phyloP scores from a whole-genome alignment of 192 early-diverging fungal species.

The Coemansia sp. region DNA sequence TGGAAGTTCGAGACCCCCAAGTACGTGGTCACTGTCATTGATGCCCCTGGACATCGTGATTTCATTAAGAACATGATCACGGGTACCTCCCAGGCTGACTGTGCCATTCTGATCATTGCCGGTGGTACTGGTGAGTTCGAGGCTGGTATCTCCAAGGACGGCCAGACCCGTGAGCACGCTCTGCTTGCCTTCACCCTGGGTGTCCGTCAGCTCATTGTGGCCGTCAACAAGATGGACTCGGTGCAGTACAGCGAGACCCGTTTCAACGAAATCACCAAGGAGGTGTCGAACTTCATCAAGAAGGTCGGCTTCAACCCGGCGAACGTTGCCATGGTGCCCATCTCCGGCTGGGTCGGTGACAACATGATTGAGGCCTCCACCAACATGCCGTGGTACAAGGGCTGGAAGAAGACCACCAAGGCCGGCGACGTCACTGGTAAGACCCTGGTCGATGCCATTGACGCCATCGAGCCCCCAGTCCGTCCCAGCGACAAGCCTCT shows the following conservation, averaged over 20 bases:
- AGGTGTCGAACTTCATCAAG: slow-evolving; percentile 93
- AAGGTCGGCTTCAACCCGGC: slow-evolving; percentile 95
- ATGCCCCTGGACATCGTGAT: slow-evolving; percentile 99
- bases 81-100: slow-evolving; percentile 98
- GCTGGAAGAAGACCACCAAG: slow-evolving; percentile 92
- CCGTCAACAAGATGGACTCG: slow-evolving; percentile 99
- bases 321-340: slow-evolving; percentile 92
- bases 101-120: slow-evolving; percentile 94
- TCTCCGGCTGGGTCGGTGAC: slow-evolving; percentile 98
- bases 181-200: slow-evolving; percentile 97
- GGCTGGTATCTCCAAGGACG: slow-evolving; percentile 99
- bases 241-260: slow-evolving; percentile 92
- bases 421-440: slow-evolving; percentile 61
- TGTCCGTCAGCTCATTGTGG: slow-evolving; percentile 97
- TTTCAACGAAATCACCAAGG: slow-evolving; percentile 95
- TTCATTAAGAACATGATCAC: slow-evolving; percentile 99
- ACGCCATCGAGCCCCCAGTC: slow-evolving; percentile 87
- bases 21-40: slow-evolving; percentile 97
- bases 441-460: slow-evolving; percentile 94
- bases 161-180: slow-evolving; percentile 99
- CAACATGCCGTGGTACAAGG: slow-evolving; percentile 98
- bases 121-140: slow-evolving; percentile 88
- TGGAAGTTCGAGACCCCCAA: slow-evolving; percentile 97
- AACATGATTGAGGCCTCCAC: slow-evolving; percentile 93
- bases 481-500: slow-evolving; percentile 93